phyloP scores from a whole-genome alignment of 2,329 filamentous ascomycete species.

The Aspergillus terreus region DNA sequence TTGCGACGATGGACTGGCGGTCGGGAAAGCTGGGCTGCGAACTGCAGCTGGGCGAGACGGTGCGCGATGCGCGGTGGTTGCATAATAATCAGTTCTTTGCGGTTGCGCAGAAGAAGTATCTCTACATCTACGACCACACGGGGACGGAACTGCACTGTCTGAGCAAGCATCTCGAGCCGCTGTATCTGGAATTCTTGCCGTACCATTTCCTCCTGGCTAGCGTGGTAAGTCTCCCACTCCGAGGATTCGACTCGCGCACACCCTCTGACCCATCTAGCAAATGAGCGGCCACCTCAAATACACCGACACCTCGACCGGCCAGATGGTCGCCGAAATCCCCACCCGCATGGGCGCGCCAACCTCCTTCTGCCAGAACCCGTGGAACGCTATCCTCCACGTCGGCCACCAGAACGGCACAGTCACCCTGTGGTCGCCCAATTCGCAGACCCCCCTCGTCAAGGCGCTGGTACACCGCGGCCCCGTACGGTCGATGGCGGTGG shows the following conservation, averaged over 20 bases:
- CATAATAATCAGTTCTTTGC: slow-evolving; percentile 94
- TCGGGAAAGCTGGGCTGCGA: slow-evolving; percentile 89
- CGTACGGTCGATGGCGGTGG: slow-evolving; percentile 77
- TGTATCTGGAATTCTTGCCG: slow-evolving; percentile 90
- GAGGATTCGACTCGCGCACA: no score
- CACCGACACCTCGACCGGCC: slow-evolving; percentile 90
- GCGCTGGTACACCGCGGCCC: slow-evolving; percentile 85
- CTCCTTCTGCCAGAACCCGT: slow-evolving; percentile 80
- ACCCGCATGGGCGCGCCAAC: slow-evolving; percentile 82
- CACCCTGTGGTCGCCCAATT: slow-evolving; percentile 93
- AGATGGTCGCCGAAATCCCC: slow-evolving; percentile 78
- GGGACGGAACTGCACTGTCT: slow-evolving; percentile 92
- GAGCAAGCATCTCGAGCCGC: slow-evolving; percentile 84
- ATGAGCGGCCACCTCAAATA: slow-evolving; percentile 82
- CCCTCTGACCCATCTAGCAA: slow-evolving; percentile 49
- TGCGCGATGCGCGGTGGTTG: slow-evolving; percentile 85
- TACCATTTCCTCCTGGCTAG: slow-evolving; percentile 94
- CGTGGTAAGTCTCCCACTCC: slow-evolving; percentile 54
- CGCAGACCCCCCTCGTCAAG: slow-evolving; percentile 80
- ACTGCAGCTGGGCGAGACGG: slow-evolving; percentile 82
- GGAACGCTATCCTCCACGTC: slow-evolving; percentile 86
- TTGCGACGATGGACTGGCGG: slow-evolving; percentile 95
- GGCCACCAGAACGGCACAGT: slow-evolving; percentile 95
- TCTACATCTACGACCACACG: slow-evolving; percentile 91
- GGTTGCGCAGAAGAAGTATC: slow-evolving; percentile 91